Base-by-base conservation (phyloP, 257 asterid genomes). In the Solanum neorickii region DNA sequence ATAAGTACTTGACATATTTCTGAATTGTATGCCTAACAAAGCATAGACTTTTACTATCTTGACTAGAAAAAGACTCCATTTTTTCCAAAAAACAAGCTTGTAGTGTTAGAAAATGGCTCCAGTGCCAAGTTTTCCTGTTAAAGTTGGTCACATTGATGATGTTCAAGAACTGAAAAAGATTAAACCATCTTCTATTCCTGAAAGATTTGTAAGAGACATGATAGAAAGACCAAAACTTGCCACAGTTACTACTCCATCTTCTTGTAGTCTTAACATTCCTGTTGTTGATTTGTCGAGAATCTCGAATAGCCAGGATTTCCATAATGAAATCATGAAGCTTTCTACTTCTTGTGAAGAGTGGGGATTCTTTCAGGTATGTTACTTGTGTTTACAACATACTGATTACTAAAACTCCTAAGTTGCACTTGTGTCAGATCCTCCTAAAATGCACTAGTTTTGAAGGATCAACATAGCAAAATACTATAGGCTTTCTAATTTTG, bases 301-400 rank as follows among this genome's bases (percentile, higher is more conserved):
- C 70, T 87, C 47, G 42, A 89, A 93, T 86, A 70, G 73, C 47
- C 84, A 41, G 29, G 97, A 93, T 29, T 92, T 93, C 89, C 89
- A 68, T 13, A 62, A n/a, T 85, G 98, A 96, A 77, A 84, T 94
- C 11, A 27, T 72, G 56, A 95, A 95, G 87, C 97, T 97, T 87
- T 92, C 88, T 60, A 87, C 66, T 86, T 89, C 98, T 35, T 97
- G 99, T 87, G 86, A 95, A 86, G 95, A 97, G 39, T 96, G 99
- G 99, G 99, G 99, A 27, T 94, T 97, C 86, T 97, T 97, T 88
- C 99, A 97, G 98, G 99, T 95, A 86, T 21, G 21, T 84, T 21
- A 35, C 52, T 77, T 62, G 52, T 37, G 82, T 74, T 74, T 74
- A 74, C 31, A 74, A 21, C 82, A 20, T 73, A 73, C 16, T 73